Evolutionary conservation across 2,329 filamentous ascomycete species (phyloP), one percentile per base, ranked within the genome.

Genomic region (Cordyceps tenuipes): DNA sequence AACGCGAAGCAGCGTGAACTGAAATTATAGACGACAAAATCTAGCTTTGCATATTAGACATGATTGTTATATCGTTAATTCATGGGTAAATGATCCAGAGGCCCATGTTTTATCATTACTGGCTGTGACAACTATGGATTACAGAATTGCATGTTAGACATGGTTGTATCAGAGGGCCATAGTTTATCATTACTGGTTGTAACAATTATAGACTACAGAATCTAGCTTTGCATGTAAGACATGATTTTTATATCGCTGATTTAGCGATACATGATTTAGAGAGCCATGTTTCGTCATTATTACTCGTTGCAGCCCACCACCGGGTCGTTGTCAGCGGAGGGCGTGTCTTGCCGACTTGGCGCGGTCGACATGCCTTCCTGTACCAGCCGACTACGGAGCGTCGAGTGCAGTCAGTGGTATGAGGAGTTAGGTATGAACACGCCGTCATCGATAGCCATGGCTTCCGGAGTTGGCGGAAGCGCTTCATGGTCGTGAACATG

Each of bases 371-470:
- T 70, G 3, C 74, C 75, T 23, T 77, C 76, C 34, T 75, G 74
- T 19, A 79, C 74, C 23, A 79, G 71, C 26, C 76, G 73, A 51
- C 77, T 74, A 17, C 77, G 71, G 2, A 79, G 64, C 1, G 75
- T 75, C 1, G 75, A 75, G 59, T 79, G 76, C 1, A 78, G 67
- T 47, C 77, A 76, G 57, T 77, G 75, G 43, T 79, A 79, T 0
- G 74, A 72, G 1, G 77, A 78, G 1, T 77, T 77, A 1, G 77
- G 77, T 3, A 77, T 63, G 61, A 80, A 80, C 21, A 79, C 72
- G 54, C 77, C 76, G 53, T 74, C 72, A 7, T 73, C 72, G 3
- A 57, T n/a, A 7, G 67, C 68, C 29, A 66, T 65, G 1, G 69
- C 69, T 3, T 72, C 71, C 0, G 70, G 69, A 0, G 70, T 71